phyloP scores from a whole-genome alignment of 2,329 filamentous ascomycete species.

The Macrophomina tecta region DNA sequence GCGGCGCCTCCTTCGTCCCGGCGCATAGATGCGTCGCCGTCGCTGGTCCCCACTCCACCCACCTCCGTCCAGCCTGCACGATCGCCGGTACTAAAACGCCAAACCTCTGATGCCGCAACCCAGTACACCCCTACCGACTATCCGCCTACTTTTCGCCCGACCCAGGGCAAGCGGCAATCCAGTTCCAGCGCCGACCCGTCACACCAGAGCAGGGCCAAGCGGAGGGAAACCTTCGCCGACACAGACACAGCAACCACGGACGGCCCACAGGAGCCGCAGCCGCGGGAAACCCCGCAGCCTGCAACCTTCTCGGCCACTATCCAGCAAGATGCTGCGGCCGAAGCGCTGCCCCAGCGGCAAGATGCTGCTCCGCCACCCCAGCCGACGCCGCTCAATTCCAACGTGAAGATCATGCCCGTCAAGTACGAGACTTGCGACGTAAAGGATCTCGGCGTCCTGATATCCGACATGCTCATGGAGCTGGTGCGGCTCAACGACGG shows the following conservation, averaged over 20 bases:
- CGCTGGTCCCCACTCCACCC: constrained; percentile 33
- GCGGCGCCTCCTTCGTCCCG: constrained; percentile 33
- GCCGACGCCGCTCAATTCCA: constrained; percentile 37
- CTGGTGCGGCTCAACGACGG: constrained; percentile 91
- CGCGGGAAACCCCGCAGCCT: constrained; percentile 42
- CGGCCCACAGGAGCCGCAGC: constrained; percentile 37
- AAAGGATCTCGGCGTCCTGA: constrained; percentile 86
- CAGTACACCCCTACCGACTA: constrained; percentile 60
- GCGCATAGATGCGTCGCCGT: constrained; percentile 37
- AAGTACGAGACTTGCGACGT: constrained; percentile 82
- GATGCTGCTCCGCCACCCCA: constrained; percentile 28
- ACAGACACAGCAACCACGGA: constrained; percentile 24
- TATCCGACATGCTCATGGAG: constrained; percentile 94
- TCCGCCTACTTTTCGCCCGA: constrained; percentile 46
- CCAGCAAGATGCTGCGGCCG: constrained; percentile 4
- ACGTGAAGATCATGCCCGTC: constrained; percentile 67
- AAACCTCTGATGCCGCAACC: constrained; percentile 58
- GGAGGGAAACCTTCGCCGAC: constrained; percentile 41
- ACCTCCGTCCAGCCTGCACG: constrained; percentile 30
- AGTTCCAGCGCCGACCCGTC: constrained; percentile 23
- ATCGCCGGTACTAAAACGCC: constrained; percentile 34
- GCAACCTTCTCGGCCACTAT: constrained; percentile 8
- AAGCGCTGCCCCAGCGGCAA: constrained; percentile 1
- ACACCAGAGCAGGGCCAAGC: constrained; percentile 34
- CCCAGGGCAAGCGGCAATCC: constrained; percentile 23